phyloP scores from a whole-genome alignment of 2,329 filamentous ascomycete species.

The Lithohypha guttulata region DNA sequence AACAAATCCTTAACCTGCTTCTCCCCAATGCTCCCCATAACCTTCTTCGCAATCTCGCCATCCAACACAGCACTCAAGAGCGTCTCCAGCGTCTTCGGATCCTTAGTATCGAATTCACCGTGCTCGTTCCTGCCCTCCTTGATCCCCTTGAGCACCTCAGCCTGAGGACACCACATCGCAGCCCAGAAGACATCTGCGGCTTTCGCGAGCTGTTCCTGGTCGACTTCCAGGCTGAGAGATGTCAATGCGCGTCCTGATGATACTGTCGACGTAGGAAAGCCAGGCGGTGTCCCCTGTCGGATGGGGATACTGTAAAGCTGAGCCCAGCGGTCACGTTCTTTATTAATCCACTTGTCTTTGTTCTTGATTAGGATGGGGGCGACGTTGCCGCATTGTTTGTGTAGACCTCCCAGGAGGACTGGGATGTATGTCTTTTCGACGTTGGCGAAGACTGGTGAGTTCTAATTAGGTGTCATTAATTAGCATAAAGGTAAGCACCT shows the following conservation, averaged over 20 bases:
- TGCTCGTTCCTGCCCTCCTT: constrained; percentile 34
- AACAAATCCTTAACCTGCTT: constrained; percentile 45
- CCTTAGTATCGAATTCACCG: constrained; percentile 19
- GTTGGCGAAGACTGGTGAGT: constrained; percentile 44
- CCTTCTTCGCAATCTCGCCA: constrained; percentile 39
- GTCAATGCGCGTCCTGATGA: constrained; percentile 42
- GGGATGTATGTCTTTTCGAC: constrained; percentile 48
- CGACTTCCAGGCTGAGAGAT: constrained; percentile 31
- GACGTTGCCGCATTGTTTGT: constrained; percentile 45
- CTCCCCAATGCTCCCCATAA: constrained; percentile 43
- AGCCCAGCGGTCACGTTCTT: constrained; percentile 46
- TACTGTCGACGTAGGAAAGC: constrained; percentile 45
- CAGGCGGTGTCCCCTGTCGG: constrained; percentile 31
- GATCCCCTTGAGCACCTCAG: constrained; percentile 30
- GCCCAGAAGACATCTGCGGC: constrained; percentile 40
- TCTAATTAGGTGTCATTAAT: constrained; percentile 28
- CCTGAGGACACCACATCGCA: constrained; percentile 35
- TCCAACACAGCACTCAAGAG: constrained; percentile 34
- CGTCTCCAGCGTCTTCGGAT: not conserved
- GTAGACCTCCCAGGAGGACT: constrained; percentile 49
- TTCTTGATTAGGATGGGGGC: constrained; percentile 48
- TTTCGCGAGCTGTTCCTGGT: constrained; percentile 28
- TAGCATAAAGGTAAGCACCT: too few species aligned
- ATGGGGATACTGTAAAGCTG: constrained; percentile 46
- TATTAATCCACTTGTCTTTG: constrained; percentile 47